Evolutionary conservation across 331 rosid species (phyloP).

Genomic region (Arachis monticola): DNA sequence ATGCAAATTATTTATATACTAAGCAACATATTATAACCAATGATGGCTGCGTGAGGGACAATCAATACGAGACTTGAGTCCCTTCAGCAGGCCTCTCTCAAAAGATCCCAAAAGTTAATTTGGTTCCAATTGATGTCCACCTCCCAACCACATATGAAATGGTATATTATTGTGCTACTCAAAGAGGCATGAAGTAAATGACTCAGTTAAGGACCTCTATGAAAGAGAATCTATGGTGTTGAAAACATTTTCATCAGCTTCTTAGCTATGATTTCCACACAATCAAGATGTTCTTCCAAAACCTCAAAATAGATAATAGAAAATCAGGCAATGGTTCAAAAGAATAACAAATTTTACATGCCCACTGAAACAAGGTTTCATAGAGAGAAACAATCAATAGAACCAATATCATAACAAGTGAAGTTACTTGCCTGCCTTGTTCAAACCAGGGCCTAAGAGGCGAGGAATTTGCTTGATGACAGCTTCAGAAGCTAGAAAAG

Average conservation of each 20-base stretch:
- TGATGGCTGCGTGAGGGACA: neutral
- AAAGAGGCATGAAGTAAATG: too few relatives aligned
- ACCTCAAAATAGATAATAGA: neutral
- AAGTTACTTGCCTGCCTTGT: conserved; percentile 69
- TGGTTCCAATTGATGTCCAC: too few relatives aligned
- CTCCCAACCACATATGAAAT: too few relatives aligned
- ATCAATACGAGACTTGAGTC: neutral
- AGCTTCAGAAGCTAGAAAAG: conserved; percentile 86
- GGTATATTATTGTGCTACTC: too few relatives aligned
- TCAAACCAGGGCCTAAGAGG: conserved; percentile 81
- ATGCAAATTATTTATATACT: too few relatives aligned
- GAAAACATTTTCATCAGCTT: neutral
- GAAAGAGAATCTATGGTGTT: neutral
- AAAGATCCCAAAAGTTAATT: too few relatives aligned
- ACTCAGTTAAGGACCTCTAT: too few relatives aligned
- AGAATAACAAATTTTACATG: neutral
- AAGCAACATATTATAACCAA: too few relatives aligned
- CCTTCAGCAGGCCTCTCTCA: neutral
- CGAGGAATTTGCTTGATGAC: conserved; percentile 39
- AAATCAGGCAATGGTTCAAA: neutral
- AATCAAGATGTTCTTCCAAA: neutral
- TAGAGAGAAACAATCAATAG: neutral
- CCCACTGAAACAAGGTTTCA: neutral
- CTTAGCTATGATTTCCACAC: too few relatives aligned
- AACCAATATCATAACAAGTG: neutral